Base-by-base conservation (phyloP, 2,329 filamentous ascomycete genomes). In the Monosporascus sp. region DNA sequence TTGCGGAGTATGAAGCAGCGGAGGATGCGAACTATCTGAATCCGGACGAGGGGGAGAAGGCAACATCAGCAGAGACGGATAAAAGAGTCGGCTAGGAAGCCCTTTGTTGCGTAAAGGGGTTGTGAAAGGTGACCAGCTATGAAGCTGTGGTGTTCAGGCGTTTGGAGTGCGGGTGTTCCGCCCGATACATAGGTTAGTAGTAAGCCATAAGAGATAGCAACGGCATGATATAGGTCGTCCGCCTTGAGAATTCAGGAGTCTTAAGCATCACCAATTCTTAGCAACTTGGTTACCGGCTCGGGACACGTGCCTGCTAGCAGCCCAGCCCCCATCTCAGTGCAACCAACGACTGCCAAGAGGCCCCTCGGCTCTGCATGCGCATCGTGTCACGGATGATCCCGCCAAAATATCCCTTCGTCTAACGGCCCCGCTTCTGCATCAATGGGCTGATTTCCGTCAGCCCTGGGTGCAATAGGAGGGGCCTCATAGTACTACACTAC, bases 1-100 rank as follows among this genome's bases (percentile, higher is more conserved):
- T 97, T 66, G 82, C 84, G 49, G 94, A 99, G 76, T 99, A 99
- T 68, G 93, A 97, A 73, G 92, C 93, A 31, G 94, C 94, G 5
- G 94, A 99, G 71, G 82, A 88, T 66, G 85, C 89, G 36, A 87
- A 96, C 65, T 99, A 99, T 69, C 75, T 99, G 49, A 93, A 88
- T 65, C 88, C 89, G 8, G 86, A 86, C 53, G 75, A 77, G 24
- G 80, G 77, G 18, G 76, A 79, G 47, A 75, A 77, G 64, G 70
- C 74, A 2, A 74, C 74, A 7, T 79, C 79, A 44, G 78, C 74
- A 3, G 80, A 82, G 60, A 74, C 73, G 22, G 79, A 83, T 59
- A 78, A 74, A 61, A 71, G 79, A 57, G 68, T 78, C 61, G 71
- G 62, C 3, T 79, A 60, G 55, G 38, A 20, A 34, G 31, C 31